Evolutionary conservation across 345 rosid species (phyloP).

Genomic region (Hibiscus mutabilis): DNA sequence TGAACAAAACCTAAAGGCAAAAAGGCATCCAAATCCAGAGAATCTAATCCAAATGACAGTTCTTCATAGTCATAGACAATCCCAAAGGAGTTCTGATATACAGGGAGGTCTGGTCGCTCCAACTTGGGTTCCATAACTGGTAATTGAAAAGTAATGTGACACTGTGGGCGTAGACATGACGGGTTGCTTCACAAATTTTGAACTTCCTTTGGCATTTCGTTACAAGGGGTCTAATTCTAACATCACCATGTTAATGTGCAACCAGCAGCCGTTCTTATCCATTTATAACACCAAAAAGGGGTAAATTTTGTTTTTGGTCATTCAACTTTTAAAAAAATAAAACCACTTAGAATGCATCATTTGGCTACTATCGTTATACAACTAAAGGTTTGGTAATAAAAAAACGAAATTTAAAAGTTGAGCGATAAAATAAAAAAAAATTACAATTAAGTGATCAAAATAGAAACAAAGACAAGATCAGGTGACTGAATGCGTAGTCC

Average conservation of each 20-base stretch:
- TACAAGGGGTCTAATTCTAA: background rate
- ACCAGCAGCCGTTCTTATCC: background rate
- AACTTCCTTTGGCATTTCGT: background rate
- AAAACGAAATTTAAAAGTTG: too few relatives aligned
- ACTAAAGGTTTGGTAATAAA: too few relatives aligned
- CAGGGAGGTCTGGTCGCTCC: background rate
- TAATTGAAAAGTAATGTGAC: background rate
- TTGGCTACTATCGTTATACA: too few relatives aligned
- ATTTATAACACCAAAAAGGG: too few relatives aligned
- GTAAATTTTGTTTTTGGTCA: too few relatives aligned
- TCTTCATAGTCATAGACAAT: background rate
- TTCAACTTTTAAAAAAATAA: too few relatives aligned
- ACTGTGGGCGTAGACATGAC: background rate
- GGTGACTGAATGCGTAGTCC: too few relatives aligned
- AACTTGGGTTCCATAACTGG: background rate
- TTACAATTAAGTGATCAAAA: too few relatives aligned
- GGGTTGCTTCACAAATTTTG: background rate
- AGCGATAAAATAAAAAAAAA: too few relatives aligned
- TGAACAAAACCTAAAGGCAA: background rate
- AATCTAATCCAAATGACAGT: background rate
- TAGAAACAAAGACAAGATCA: too few relatives aligned
- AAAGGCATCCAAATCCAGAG: constrained; percentile 1
- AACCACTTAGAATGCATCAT: too few relatives aligned
- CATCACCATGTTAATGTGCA: background rate
- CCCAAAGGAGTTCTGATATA: background rate